Evolutionary conservation across 139 green algal species (phyloP), one percentile per base, ranked within the genome.

Genomic region (Micromonas pusilla): DNA sequence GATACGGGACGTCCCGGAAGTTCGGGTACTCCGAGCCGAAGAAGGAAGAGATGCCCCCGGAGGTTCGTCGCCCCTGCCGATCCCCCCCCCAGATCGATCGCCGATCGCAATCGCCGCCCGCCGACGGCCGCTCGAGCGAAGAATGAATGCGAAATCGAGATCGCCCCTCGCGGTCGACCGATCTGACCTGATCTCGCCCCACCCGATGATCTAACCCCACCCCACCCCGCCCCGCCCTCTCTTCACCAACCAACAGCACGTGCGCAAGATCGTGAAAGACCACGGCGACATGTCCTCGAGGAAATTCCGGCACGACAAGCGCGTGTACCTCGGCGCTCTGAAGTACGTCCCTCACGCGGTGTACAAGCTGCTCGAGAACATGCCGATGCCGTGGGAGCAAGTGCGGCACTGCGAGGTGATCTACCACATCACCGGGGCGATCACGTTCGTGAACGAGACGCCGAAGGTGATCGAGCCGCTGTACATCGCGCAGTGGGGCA

Each of bases 291-390:
- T 99, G 96, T 91, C 88, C 2, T 94, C 88, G 26, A 83, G 89
- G 39, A 99, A 99, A 87, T 99, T 97, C 83, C 81, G 95, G 3
- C 90, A 95, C 66, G 96, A 99, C 88, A 99, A 98, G 87, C 91
- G 96, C 28, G 96, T 99, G 28, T 99, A 99, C 83, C 85, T 99
- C 39, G 96, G 96, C 25, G 96, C 96, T 13, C 89, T 99, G 28
- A 99, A 99, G 87, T 99, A 97, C 84, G 91, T 98, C 68, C 95
- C 95, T 3, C 96, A 99, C 80, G 96, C 95, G 2, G 94, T 99
- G 34, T 97, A 95, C 87, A 99, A 99, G 90, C 91, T 99, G 70
- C 87, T 99, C 83, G 95, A 99, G 86, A 99, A 99, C 90, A 98
- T 99, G 94, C 96, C 96, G 19, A 98, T 98, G 94, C 96, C 96